phyloP scores from a whole-genome alignment of 148 eudicot genomes.

The Heliamphora exappendiculata region DNA sequence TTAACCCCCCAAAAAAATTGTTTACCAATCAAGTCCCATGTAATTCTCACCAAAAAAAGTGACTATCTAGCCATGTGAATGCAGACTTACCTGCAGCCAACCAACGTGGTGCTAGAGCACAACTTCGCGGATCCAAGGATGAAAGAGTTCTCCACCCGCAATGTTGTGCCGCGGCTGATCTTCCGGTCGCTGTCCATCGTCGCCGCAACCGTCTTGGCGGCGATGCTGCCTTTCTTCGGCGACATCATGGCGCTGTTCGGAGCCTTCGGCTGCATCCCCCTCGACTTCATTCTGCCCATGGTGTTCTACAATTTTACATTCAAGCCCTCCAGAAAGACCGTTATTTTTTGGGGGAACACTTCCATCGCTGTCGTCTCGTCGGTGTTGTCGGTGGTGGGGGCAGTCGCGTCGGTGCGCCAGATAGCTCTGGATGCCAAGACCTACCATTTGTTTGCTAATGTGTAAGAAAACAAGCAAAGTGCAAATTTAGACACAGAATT shows the following conservation, averaged over 20 bases:
- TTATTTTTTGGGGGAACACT: constrained; percentile 45
- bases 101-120: constrained; percentile 51
- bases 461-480: too few species aligned
- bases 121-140: constrained; percentile 41
- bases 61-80: background rate
- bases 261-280: constrained; percentile 68
- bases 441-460: constrained; percentile 44
- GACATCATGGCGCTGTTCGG: constrained; percentile 72
- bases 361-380: constrained; percentile 40
- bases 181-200: constrained; percentile 49
- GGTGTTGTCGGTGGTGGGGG: constrained; percentile 34
- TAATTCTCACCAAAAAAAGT: background rate
- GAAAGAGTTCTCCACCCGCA: constrained; percentile 40
- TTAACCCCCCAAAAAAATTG: too few species aligned
- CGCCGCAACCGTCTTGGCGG: constrained; percentile 47
- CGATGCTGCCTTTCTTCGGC: constrained; percentile 78
- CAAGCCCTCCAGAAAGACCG: constrained; percentile 48
- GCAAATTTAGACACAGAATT: too few species aligned
- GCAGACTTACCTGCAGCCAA: constrained; percentile 67
- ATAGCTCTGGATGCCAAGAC: constrained; percentile 57
- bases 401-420: constrained; percentile 62
- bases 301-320: constrained; percentile 64
- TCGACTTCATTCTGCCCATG: constrained; percentile 71
- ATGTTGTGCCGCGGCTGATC: constrained; percentile 47
- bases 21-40: too few species aligned